These are phyloP conservation scores for Claviceps fusiformis DNA, from an alignment of 2,329 filamentous ascomycete species.

Conservation along the genomic window DNA sequence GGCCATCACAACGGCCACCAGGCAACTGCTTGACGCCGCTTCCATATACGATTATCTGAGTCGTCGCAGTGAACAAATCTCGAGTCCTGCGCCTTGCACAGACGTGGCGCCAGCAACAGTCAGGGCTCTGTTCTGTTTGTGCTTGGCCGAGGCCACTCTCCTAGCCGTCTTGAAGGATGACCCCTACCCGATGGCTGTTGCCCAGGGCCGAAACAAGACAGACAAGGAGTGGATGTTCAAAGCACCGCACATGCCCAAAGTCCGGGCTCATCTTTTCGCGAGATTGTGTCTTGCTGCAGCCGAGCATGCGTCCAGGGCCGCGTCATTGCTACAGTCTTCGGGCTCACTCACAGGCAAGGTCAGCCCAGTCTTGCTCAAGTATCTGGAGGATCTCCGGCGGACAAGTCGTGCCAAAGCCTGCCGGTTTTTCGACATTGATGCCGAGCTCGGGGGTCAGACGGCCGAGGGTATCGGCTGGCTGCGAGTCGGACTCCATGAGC, in stretches of 20 bases:
- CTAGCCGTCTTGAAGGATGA: slow-evolving; percentile 89
- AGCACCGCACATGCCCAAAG: slow-evolving; percentile 73
- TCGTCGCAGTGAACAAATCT: slow-evolving; percentile 34
- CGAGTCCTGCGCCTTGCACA: slow-evolving; percentile 29
- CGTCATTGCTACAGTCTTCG: slow-evolving; percentile 32
- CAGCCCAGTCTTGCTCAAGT: slow-evolving; percentile 53
- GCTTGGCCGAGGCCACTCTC: slow-evolving; percentile 77
- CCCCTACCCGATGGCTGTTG: slow-evolving; percentile 71
- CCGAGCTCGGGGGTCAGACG: slow-evolving; percentile 67
- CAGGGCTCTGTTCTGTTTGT: slow-evolving; percentile 48
- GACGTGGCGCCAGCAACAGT: slow-evolving; percentile 41
- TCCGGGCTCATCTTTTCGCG: slow-evolving; percentile 77
- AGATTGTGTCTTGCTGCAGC: slow-evolving; percentile 76
- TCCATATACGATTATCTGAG: slow-evolving; percentile 64
- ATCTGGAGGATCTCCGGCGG: slow-evolving; percentile 60
- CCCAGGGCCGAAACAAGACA: slow-evolving; percentile 67
- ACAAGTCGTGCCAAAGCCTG: slow-evolving; percentile 75
- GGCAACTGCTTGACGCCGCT: slow-evolving; percentile 63
- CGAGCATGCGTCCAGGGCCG: slow-evolving; percentile 70
- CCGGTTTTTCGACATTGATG: slow-evolving; percentile 80
- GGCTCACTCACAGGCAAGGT: slow-evolving; percentile 32
- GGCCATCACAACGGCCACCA: slow-evolving; percentile 61
- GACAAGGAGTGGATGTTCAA: slow-evolving; percentile 97
- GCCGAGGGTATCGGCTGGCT: slow-evolving; percentile 84
- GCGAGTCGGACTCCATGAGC: slow-evolving; percentile 58